Conservation (phyloP, 495 filamentous ascomycete genomes). For the Trichoderma asperelloides region DNA sequence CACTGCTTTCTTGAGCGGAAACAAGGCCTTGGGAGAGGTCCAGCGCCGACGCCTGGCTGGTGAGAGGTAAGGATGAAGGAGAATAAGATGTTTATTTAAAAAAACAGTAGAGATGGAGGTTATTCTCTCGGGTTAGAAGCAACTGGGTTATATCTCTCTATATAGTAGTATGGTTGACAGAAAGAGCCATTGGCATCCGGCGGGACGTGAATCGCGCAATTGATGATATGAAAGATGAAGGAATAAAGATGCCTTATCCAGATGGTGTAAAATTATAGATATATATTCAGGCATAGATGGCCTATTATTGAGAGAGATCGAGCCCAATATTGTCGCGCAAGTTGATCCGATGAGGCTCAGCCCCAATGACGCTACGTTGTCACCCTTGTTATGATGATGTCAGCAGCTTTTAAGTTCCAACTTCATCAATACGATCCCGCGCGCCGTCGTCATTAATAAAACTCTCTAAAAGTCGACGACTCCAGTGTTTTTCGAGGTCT, state of each 20-base stretch:
- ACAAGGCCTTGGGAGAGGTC: conserved; percentile 85
- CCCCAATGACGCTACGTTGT: not conserved
- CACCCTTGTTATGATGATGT: not conserved
- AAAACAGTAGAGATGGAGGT: not conserved
- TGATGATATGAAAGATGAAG: not conserved
- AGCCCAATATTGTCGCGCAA: not conserved
- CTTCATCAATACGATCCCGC: not conserved
- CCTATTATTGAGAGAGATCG: not conserved
- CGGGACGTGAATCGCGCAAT: not conserved
- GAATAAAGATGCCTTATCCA: not conserved
- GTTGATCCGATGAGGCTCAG: not conserved
- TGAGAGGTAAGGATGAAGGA: conserved; percentile 42
- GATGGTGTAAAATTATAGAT: not conserved
- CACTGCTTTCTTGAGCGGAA: conserved; percentile 78
- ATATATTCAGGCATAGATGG: not conserved
- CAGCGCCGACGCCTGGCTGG: conserved; percentile 77
- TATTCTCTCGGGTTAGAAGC: not conserved
- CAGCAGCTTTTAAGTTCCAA: not conserved
- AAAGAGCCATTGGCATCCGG: not conserved
- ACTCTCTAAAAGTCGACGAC: not conserved
- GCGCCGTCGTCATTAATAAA: not conserved
- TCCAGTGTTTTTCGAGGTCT: not conserved
- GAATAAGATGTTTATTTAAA: not conserved
- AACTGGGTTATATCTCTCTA: not conserved
- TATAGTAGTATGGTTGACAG: not conserved